phyloP scores from a whole-genome alignment of 1,284 basidiomycete species.

The Chondrostereum purpureum region DNA sequence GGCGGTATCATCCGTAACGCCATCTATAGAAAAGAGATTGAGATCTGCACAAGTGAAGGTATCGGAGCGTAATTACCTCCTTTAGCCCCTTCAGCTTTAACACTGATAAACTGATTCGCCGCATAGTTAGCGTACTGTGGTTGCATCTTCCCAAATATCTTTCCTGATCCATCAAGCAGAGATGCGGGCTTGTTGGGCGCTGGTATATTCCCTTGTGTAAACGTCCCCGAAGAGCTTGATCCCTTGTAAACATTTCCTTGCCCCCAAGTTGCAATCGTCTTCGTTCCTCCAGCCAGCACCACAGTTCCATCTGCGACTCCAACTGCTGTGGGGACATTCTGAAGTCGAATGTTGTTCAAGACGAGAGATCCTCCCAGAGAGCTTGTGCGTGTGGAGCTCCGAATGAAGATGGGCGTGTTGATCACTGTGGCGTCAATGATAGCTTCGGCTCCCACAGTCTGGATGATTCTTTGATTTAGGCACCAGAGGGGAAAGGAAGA shows the following conservation, averaged over 20 bases:
- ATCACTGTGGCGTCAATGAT: constrained; percentile 43
- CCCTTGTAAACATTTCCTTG: constrained; percentile 53
- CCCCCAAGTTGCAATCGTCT: constrained; percentile 45
- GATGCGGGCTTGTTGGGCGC: constrained; percentile 36
- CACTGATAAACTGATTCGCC: constrained; percentile 48
- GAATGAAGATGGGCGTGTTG: constrained; percentile 27
- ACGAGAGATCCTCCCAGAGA: constrained; percentile 35
- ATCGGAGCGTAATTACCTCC: too few relatives aligned
- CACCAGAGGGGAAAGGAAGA: too few relatives aligned
- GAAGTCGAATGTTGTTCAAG: constrained; percentile 39
- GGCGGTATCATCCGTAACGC: constrained; percentile 49
- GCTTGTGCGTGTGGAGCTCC: constrained; percentile 20
- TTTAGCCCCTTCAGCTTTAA: constrained; percentile 48
- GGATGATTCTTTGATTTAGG: too few relatives aligned
- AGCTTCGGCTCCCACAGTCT: constrained; percentile 36
- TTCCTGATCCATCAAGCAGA: constrained; percentile 39
- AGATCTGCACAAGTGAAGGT: too few relatives aligned
- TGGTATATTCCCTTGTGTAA: constrained; percentile 34
- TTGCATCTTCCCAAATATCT: constrained; percentile 47
- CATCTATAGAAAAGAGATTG: too few relatives aligned
- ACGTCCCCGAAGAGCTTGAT: constrained; percentile 26
- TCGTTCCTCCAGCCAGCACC: constrained; percentile 36
- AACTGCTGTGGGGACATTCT: constrained; percentile 41
- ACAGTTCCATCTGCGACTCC: constrained; percentile 32
- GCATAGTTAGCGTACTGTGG: constrained; percentile 53